Percentiles rank a stretch among this genome's conserved stretches.
phyloP scores from a whole-genome alignment of 176 grass and related monocot species.

The Hsuehochloa calcarea region DNA sequence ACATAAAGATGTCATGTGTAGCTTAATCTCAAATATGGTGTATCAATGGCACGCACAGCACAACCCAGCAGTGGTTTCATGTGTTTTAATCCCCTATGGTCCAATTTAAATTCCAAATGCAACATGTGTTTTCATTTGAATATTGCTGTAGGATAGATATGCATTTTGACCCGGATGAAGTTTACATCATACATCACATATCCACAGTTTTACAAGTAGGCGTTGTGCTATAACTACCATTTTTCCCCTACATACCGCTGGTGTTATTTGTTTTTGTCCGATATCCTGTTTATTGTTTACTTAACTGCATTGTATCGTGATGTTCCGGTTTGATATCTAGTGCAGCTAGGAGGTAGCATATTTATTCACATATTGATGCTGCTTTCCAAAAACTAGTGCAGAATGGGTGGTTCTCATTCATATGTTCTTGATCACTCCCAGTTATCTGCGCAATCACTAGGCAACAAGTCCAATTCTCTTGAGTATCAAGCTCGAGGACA shows the following conservation, averaged over 20 bases:
- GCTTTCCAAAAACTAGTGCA: not conserved
- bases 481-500: not conserved
- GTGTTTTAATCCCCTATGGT: no score
- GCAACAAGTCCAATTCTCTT: not conserved
- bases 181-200: not conserved
- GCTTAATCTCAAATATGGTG: no score
- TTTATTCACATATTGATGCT: not conserved
- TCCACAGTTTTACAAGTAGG: not conserved
- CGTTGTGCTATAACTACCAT: not conserved
- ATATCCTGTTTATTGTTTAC: not conserved
- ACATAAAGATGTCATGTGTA: not conserved
- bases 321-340: not conserved
- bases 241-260: no score
- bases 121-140: no score
- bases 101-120: no score
- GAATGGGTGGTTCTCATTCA: not conserved
- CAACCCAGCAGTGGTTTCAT: no score
- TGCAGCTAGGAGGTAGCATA: not conserved
- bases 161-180: no score
- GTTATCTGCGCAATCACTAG: no score
- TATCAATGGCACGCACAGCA: no score
- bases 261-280: not conserved
- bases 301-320: not conserved
- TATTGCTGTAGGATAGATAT: no score
- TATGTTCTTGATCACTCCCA: not conserved